Evolutionary conservation across 345 rosid species (phyloP).

Genomic region (Rhodamnia argentea): DNA sequence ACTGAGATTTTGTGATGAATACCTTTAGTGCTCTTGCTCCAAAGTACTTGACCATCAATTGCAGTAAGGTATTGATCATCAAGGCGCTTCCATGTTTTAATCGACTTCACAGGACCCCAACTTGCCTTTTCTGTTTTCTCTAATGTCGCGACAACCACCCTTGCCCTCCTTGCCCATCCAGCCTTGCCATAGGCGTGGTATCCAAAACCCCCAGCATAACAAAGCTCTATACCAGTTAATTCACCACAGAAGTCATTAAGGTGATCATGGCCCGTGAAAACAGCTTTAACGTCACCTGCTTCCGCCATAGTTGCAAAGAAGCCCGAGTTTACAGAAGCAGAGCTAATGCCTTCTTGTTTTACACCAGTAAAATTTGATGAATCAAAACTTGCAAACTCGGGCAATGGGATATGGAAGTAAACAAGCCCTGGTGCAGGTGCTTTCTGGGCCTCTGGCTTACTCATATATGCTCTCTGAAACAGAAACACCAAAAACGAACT

Average conservation of each 20-base stretch:
- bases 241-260: conserved; percentile 75
- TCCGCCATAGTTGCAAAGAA: conserved; percentile 75
- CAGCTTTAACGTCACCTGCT: conserved; percentile 80
- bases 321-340: conserved; percentile 72
- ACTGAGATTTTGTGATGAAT: not conserved
- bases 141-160: conserved; percentile 63
- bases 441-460: conserved; percentile 44
- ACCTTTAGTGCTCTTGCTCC: conserved; percentile 57
- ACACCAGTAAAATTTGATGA: conserved; percentile 59
- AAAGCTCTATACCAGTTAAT: conserved; percentile 60
- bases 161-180: conserved; percentile 82
- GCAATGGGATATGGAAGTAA: conserved; percentile 85
- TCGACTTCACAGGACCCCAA: conserved; percentile 73
- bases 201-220: conserved; percentile 92
- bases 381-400: conserved; percentile 53
- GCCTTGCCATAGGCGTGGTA: conserved; percentile 94
- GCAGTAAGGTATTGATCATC: conserved; percentile 60
- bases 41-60: conserved; percentile 58
- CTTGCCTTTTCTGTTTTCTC: conserved; percentile 41
- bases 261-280: conserved; percentile 88
- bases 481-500: not conserved
- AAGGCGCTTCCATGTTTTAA: conserved; percentile 88
- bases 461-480: conserved; percentile 49
- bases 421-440: conserved; percentile 79
- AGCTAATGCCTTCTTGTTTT: conserved; percentile 60